Conservation (phyloP, 2,329 filamentous ascomycete species). For the Colletotrichum siamense region DNA sequence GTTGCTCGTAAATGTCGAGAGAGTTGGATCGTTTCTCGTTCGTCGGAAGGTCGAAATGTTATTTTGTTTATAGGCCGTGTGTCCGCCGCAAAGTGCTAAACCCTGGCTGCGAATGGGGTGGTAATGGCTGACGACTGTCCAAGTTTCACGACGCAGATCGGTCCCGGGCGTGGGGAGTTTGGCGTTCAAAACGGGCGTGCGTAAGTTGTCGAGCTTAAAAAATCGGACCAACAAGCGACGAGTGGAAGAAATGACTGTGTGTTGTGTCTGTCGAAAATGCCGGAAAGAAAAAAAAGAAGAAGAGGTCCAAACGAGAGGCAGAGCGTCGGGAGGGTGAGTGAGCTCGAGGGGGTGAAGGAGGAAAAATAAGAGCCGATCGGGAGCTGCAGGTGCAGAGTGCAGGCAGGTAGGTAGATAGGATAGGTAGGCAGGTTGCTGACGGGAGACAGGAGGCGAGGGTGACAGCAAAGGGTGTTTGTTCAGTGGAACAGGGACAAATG, state of each 20-base stretch:
- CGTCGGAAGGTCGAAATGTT: background rate
- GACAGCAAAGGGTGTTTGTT: background rate
- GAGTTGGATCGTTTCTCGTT: background rate
- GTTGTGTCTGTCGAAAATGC: background rate
- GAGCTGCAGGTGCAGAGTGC: background rate
- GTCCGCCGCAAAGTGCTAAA: background rate
- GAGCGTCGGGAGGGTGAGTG: background rate
- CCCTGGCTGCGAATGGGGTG: background rate
- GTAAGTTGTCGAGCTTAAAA: slow-evolving; percentile 12
- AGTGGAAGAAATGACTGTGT: slow-evolving; percentile 3
- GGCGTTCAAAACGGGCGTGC: slow-evolving; percentile 7
- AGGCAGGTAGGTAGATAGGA: background rate
- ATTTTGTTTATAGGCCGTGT: slow-evolving; percentile 16
- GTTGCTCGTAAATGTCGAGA: background rate
- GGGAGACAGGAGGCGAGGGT: background rate
- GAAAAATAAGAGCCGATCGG: background rate
- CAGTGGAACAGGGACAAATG: slow-evolving; percentile 8
- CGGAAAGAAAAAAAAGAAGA: background rate
- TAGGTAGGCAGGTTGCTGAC: background rate
- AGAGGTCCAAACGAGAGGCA: slow-evolving; percentile 7
- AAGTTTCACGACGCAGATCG: slow-evolving; percentile 18
- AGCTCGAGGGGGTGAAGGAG: slow-evolving; percentile 5
- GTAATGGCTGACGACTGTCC: slow-evolving; percentile 10
- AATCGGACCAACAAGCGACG: background rate
- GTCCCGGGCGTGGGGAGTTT: slow-evolving; percentile 11